Base-by-base conservation (phyloP, 306 rosid genomes). In the Vigna angularis region DNA sequence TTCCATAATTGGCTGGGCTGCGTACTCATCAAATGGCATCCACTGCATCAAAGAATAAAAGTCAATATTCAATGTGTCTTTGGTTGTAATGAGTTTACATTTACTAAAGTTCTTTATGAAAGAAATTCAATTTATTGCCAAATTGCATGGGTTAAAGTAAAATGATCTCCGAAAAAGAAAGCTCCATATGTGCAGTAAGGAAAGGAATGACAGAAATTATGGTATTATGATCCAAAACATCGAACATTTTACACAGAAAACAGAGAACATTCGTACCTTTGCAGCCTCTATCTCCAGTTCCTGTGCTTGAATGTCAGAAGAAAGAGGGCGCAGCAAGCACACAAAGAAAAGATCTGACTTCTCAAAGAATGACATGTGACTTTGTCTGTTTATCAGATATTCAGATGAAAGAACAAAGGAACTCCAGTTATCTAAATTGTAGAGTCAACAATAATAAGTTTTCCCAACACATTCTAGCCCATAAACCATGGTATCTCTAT, bases 331-430 rank as follows among this genome's bases (percentile, higher is more conserved):
- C 87, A 91, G 20, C 90, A 91, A 62, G 89, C 98, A 92, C 59
- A 92, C 81, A 49, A 95, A 88, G 87, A 83, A 95, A 48, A 95
- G 80, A 81, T 91, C 91, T 5, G 98, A 92, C 88, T 95, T 95
- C 76, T 87, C 93, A 87, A 86, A 92, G 81, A 95, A 91, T 38
- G 87, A 49, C 85, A 87, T 78, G 81, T 87, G 96, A 65, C 85
- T 88, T 78, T 92, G 91, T 64, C 98, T 95, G 93, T 74, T 28
- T 59, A 72, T 47, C n/a, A 50, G 7, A 76, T 73, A 79, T 72
- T 64, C 32, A 50, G 58, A 55, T 70, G 44, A 82, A 69, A 30
- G 24, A 78, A 63, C 40, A 73, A 66, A 50, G 50, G 9, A 63
- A 65, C 72, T 14, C 9, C 13, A 30, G 61, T 75, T 70, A 78